These are phyloP conservation scores for Podospora pseudoanserina DNA, from an alignment of 495 filamentous ascomycete species.

Conservation along the genomic window DNA sequence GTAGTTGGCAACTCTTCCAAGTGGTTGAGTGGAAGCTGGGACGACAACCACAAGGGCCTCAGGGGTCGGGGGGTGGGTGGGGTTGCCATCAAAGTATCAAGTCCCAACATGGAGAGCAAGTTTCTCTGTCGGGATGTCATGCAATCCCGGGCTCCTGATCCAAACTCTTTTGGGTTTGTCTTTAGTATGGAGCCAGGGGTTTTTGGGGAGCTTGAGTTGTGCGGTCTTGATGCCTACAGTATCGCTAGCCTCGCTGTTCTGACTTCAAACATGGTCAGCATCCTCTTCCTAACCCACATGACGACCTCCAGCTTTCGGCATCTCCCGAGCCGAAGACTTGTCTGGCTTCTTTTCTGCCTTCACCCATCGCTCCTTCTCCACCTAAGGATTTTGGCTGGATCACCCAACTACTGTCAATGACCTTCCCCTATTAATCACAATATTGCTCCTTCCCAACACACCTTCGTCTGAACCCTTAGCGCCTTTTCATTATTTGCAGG, in stretches of 20 bases:
- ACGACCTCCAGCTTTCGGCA: background rate
- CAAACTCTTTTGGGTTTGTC: background rate
- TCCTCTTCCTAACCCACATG: background rate
- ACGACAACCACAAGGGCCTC: background rate
- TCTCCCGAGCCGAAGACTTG: background rate
- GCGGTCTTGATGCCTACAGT: background rate
- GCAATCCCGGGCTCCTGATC: background rate
- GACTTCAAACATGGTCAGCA: background rate
- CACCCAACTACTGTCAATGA: background rate
- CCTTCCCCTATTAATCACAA: background rate
- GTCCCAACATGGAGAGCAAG: background rate
- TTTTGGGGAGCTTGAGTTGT: background rate
- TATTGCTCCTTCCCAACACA: background rate
- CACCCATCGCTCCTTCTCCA: background rate
- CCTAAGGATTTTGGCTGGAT: background rate
- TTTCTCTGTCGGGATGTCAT: background rate
- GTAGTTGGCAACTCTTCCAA: background rate
- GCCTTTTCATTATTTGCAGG: background rate
- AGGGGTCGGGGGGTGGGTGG: background rate
- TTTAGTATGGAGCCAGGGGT: background rate
- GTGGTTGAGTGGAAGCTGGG: background rate
- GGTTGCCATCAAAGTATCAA: background rate
- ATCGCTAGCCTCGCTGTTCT: background rate
- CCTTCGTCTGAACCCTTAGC: background rate
- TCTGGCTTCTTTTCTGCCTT: background rate